Evolutionary conservation across 2,329 filamentous ascomycete genomes (phyloP).

Genomic region (Talaromyces marneffei): DNA sequence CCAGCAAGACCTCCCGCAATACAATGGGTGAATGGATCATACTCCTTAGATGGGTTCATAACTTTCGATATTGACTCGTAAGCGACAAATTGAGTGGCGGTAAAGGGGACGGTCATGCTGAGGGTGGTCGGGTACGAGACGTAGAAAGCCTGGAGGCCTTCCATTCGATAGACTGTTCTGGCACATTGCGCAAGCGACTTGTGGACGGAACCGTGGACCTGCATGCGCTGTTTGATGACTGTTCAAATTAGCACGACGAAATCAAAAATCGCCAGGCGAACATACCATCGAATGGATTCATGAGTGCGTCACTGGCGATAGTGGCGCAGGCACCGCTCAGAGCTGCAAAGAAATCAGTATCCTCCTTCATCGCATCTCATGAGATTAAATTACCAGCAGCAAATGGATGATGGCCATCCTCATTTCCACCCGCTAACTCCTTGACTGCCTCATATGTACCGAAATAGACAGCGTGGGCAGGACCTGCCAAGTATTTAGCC

Average conservation of each 20-base stretch:
- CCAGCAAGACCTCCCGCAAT: conserved; percentile 86
- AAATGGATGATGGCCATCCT: conserved; percentile 81
- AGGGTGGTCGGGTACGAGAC: conserved; percentile 96
- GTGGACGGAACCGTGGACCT: conserved; percentile 93
- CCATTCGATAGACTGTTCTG: conserved; percentile 74
- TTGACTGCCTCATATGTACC: conserved; percentile 97
- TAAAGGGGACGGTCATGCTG: conserved; percentile 98
- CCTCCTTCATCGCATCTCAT: conserved; percentile 29
- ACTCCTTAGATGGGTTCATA: conserved; percentile 73
- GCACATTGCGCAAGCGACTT: conserved; percentile 83
- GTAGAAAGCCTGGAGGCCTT: conserved; percentile 90
- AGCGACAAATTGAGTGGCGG: conserved; percentile 90
- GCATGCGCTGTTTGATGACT: conserved; percentile 99
- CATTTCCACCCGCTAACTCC: conserved; percentile 89
- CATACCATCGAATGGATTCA: conserved; percentile 98
- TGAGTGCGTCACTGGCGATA: conserved; percentile 93
- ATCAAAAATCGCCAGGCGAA: neutral
- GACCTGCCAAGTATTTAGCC: conserved; percentile 53
- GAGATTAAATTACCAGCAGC: conserved; percentile 65
- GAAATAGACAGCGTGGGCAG: conserved; percentile 96
- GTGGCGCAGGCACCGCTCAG: conserved; percentile 91
- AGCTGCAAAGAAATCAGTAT: conserved; percentile 49
- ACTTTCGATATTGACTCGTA: conserved; percentile 94
- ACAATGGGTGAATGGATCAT: conserved; percentile 92
- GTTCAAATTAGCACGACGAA: conserved; percentile 4